Conservation (phyloP, 345 rosid genomes). For the Arabidopsis suecica region DNA sequence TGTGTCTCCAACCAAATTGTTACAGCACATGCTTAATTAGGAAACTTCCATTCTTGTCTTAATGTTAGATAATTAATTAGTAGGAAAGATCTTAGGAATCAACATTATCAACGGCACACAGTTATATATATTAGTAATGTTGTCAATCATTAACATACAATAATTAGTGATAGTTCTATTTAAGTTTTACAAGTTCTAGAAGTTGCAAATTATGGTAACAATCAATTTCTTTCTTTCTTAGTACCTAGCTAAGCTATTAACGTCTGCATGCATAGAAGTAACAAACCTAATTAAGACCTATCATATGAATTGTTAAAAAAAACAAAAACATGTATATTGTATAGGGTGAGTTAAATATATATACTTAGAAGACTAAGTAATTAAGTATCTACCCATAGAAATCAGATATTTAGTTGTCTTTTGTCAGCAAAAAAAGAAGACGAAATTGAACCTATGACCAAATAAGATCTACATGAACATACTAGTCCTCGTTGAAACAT, state of each 20-base stretch:
- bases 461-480: too few species aligned
- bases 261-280: background rate
- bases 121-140: background rate
- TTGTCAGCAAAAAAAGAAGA: too few species aligned
- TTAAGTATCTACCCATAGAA: too few species aligned
- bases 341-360: too few species aligned
- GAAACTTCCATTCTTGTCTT: constrained; percentile 1
- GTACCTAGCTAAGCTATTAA: background rate
- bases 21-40: constrained; percentile 33
- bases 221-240: background rate
- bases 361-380: too few species aligned
- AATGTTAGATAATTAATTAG: constrained; percentile 14
- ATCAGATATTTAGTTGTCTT: too few species aligned
- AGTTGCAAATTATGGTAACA: constrained; percentile 9
- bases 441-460: too few species aligned
- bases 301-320: background rate
- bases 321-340: background rate
- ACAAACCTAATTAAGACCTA: background rate
- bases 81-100: constrained; percentile 35
- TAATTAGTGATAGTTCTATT: too few species aligned
- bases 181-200: constrained; percentile 30
- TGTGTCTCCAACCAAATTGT: constrained; percentile 7
- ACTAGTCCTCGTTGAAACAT: too few species aligned
- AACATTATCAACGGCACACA: constrained; percentile 2
- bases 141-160: background rate